Evolutionary conservation across 164 flowering plant species (phyloP).

Genomic region (Aristolochia contorta): DNA sequence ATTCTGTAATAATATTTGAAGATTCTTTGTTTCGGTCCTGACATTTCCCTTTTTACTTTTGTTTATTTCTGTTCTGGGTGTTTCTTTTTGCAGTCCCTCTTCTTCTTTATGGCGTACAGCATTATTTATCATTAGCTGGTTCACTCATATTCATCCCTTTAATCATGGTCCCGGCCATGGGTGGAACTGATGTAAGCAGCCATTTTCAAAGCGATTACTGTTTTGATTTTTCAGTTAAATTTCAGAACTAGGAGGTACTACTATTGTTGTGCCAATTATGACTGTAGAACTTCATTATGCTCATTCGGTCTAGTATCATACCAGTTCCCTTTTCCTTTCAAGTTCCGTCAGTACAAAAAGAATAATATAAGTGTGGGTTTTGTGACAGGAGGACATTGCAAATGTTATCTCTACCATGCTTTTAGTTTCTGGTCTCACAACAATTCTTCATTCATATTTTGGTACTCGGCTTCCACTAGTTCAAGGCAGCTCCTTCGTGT

Average conservation of each 20-base stretch:
- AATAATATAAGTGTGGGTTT: not conserved
- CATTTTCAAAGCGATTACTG: not conserved
- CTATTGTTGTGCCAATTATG: not conserved
- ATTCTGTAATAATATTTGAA: too few relatives aligned
- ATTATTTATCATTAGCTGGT: constrained; percentile 76
- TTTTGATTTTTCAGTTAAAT: too few relatives aligned
- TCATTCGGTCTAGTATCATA: not conserved
- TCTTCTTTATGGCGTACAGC: constrained; percentile 68
- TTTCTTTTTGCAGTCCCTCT: constrained; percentile 49
- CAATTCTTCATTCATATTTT: constrained; percentile 65
- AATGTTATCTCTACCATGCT: constrained; percentile 83
- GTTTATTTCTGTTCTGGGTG: constrained; percentile 3
- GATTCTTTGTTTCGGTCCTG: too few relatives aligned
- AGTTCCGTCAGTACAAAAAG: not conserved
- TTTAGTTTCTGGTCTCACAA: constrained; percentile 70
- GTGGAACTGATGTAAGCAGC: constrained; percentile 86
- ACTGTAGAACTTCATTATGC: constrained; percentile 2
- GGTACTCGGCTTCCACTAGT: constrained; percentile 93
- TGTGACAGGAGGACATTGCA: constrained; percentile 83
- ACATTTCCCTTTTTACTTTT: too few relatives aligned
- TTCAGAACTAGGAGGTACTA: too few relatives aligned
- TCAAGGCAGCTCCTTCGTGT: constrained; percentile 93
- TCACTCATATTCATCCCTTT: constrained; percentile 80
- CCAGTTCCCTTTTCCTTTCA: not conserved
- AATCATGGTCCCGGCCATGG: constrained; percentile 85